Percentiles rank a stretch among this genome's conserved stretches.
These are phyloP conservation scores for Sorghum bicolor DNA, from an alignment of 176 grass and related monocot species.

Conservation along the genomic window Sorghum_bicolor_NCBIv3 NC_012873.2:56130001-56130500, in stretches of 20 bases:
- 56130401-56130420: background rate
- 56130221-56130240: too few relatives aligned
- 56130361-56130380: background rate
- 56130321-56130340: background rate
- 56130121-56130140: too few relatives aligned
- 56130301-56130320: background rate
- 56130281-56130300: background rate
- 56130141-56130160: too few relatives aligned
- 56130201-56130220: too few relatives aligned
- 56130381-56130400: too few relatives aligned
- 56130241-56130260: too few relatives aligned
- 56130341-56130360: background rate
- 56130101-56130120: background rate
- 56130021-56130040: too few relatives aligned
- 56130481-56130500: too few relatives aligned
- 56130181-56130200: too few relatives aligned
- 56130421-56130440: background rate
- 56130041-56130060: background rate
- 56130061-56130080: background rate
- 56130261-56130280: background rate
- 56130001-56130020: constrained; percentile 10
- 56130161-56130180: too few relatives aligned
- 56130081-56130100: background rate
- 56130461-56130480: background rate
- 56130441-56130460: background rate